Conservation (phyloP, 768 basidiomycete genomes). For the Agaricus bisporus region DNA sequence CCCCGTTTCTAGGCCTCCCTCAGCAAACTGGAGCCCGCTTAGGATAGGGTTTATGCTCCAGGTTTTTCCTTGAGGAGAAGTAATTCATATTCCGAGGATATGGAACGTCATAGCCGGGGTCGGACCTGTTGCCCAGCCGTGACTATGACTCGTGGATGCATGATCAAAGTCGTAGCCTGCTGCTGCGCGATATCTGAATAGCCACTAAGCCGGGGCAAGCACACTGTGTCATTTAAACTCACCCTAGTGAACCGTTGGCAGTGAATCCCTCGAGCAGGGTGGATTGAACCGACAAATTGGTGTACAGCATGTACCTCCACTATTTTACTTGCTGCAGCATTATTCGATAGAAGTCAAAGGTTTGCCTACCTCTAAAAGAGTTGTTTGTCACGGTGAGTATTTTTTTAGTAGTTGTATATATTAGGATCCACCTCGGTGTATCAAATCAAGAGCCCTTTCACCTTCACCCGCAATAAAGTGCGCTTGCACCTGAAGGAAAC, state of each 20-base stretch:
- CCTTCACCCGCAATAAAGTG: conserved; percentile 43
- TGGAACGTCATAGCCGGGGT: conserved; percentile 53
- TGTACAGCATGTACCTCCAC: conserved; percentile 59
- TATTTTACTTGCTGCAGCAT: neutral
- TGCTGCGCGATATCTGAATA: conserved; percentile 38
- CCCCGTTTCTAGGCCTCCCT: conserved; percentile 48
- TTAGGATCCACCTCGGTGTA: conserved; percentile 24
- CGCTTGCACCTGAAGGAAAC: conserved; percentile 36
- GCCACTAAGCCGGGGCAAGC: neutral
- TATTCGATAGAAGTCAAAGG: neutral
- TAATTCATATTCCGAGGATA: conserved; percentile 46
- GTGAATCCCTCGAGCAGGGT: conserved; percentile 56
- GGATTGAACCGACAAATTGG: conserved; percentile 47
- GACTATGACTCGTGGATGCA: conserved; percentile 50
- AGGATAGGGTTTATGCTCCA: conserved; percentile 42
- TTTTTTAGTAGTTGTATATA: neutral
- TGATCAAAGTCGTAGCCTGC: conserved; percentile 51
- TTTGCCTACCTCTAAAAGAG: neutral
- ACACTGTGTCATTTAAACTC: conserved; percentile 13
- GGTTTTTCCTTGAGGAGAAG: conserved; percentile 35
- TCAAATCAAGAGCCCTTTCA: conserved; percentile 37
- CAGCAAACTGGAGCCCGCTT: conserved; percentile 30
- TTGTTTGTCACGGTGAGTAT: neutral
- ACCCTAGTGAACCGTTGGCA: conserved; percentile 49
- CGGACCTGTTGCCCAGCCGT: conserved; percentile 55